Conservation (phyloP, 2,329 filamentous ascomycete species). For the Calcarisporium arbuscula region DNA sequence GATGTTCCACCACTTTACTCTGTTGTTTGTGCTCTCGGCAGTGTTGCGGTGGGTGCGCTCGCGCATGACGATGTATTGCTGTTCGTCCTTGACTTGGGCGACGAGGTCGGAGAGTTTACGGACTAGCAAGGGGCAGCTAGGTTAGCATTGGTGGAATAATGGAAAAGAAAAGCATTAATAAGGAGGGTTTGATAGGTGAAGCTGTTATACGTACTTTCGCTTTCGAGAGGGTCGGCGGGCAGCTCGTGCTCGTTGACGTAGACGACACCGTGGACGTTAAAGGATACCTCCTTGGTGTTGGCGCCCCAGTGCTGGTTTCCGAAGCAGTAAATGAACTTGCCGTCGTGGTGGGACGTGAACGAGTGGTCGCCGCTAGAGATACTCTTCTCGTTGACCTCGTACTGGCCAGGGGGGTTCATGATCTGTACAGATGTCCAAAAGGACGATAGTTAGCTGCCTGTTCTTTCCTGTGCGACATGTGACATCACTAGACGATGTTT, state of each 20-base stretch:
- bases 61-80: slow-evolving; percentile 90
- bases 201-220: slow-evolving; percentile 59
- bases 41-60: slow-evolving; percentile 97
- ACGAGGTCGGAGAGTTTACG: slow-evolving; percentile 78
- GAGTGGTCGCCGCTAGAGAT: slow-evolving; percentile 89
- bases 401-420: slow-evolving; percentile 67
- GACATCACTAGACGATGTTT: too few species aligned
- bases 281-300: slow-evolving; percentile 94
- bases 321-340: slow-evolving; percentile 95
- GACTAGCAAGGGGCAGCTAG: slow-evolving; percentile 45
- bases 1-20: slow-evolving; percentile 99
- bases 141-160: slow-evolving; percentile 10
- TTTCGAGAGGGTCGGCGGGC: slow-evolving; percentile 80
- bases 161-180: not conserved
- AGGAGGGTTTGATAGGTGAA: not conserved
- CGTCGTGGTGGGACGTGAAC: slow-evolving; percentile 79
- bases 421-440: too few species aligned
- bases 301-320: slow-evolving; percentile 98
- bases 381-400: slow-evolving; percentile 73
- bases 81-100: slow-evolving; percentile 92
- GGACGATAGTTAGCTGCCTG: slow-evolving; percentile 11
- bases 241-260: slow-evolving; percentile 88
- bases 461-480: slow-evolving; percentile 1
- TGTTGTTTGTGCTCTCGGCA: slow-evolving; percentile 92
- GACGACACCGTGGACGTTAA: slow-evolving; percentile 98